A percentile compares a stretch with the other conserved stretches of the same genome.
These are phyloP conservation scores for Cymbopogon citratus DNA, from an alignment of 176 grass and related monocot genomes.

Conservation along the genomic window DNA sequence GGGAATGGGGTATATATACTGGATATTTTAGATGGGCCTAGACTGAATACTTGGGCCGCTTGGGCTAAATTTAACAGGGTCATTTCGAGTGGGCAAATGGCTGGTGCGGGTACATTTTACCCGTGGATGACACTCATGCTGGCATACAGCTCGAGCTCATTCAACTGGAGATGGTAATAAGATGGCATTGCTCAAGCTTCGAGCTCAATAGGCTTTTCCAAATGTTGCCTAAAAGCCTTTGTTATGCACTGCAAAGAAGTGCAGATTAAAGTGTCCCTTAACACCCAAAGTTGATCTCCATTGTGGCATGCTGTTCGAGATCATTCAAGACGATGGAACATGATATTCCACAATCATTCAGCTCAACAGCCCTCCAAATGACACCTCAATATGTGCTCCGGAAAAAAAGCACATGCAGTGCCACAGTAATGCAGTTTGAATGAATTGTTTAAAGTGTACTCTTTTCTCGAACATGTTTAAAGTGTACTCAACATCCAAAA, in stretches of 20 bases:
- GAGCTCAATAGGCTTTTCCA: constrained; percentile 9
- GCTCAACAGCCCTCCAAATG: constrained; percentile 5
- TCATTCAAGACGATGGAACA: neutral
- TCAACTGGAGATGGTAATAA: neutral
- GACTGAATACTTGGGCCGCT: too few species aligned
- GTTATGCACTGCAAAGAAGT: neutral
- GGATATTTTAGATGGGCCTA: too few species aligned
- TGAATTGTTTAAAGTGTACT: too few species aligned
- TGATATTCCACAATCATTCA: constrained; percentile 20
- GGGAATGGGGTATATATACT: too few species aligned
- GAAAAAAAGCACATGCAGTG: neutral
- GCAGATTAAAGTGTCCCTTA: neutral
- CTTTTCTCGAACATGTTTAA: neutral
- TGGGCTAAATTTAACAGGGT: too few species aligned
- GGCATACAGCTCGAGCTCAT: constrained; percentile 1
- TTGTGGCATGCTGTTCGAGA: neutral
- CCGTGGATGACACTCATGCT: constrained; percentile 1
- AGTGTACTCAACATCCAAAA: constrained; percentile 17
- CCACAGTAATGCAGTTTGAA: neutral
- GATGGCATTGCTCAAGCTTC: constrained; percentile 4
- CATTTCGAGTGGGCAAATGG: too few species aligned
- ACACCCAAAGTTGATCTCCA: constrained; percentile 9
- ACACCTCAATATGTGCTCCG: neutral
- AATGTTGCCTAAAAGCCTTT: neutral
- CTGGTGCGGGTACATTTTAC: too few species aligned